Evolutionary conservation across 768 basidiomycete species (phyloP), one percentile per base, ranked within the genome.

Genomic region (Bullera alba): DNA sequence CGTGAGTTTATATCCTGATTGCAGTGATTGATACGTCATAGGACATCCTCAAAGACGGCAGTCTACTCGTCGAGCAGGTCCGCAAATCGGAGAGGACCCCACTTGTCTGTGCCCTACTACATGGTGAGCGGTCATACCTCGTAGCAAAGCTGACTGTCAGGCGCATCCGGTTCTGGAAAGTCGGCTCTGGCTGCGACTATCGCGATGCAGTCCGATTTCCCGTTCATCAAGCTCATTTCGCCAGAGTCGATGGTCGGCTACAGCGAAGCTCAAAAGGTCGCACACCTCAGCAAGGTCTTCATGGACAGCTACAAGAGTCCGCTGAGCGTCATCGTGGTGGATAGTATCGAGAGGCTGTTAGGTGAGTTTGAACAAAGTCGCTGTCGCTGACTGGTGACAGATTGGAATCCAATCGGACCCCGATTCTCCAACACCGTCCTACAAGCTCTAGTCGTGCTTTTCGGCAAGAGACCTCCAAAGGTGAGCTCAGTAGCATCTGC

Each of bases 191-290:
- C 86, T 2, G 93, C 90, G 5, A 86, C 87, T 4, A 93, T 97
- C 49, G 95, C 93, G 2, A 84, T 88, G 74, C 80, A 81, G 22
- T 96, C 93, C n/a, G 77, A 84, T 57, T 99, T 84, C 74, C 95
- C 95, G 0, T 99, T 99, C 77, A 93, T 99, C 77, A 97, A 99
- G 72, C 79, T 99, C 32, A 82, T 97, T 51, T 87, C 91, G 2
- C 89, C 95, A 0, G 95, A 96, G 65, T 83, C 79, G 61, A 99
- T 99, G 95, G 87, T 97, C 54, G 95, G 95, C 6, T 92, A 81
- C 72, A 82, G 83, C n/a, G 95, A 97, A 70, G 73, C 78, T 14
- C 88, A 91, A 71, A 97, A 99, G 76, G 84, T 99, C 37, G 77
- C 82, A 0, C 81, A 90, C 2, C 87, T 99, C 67, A 86, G 81